Conservation (phyloP, 106 monocot species). For the Dendrobium huoshanense region DNA sequence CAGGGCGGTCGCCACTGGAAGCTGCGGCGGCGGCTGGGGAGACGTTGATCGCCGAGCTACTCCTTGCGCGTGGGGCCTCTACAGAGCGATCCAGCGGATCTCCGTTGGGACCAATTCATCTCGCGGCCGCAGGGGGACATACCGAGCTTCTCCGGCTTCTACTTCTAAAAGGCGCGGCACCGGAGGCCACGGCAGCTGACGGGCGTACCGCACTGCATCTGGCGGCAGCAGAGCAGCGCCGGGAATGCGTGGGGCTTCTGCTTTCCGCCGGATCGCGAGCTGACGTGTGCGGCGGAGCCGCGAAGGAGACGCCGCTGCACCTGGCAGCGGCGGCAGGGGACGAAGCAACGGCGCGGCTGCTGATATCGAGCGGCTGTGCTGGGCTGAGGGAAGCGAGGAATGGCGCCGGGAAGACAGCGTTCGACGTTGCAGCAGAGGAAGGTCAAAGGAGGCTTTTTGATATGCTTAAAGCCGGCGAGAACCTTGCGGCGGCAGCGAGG, state of each 20-base stretch:
- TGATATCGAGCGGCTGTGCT: constrained; percentile 13
- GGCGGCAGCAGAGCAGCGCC: constrained; percentile 23
- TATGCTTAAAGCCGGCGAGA: constrained; percentile 21
- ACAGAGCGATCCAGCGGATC: constrained; percentile 18
- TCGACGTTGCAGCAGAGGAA: constrained; percentile 29
- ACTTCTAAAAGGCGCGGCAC: constrained; percentile 27
- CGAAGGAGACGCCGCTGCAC: constrained; percentile 32
- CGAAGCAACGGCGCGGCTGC: constrained; percentile 23
- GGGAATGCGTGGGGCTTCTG: constrained; percentile 30
- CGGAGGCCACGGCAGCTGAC: constrained; percentile 20
- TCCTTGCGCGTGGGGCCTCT: constrained; percentile 34
- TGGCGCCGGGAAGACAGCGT: constrained; percentile 25
- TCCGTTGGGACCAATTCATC: constrained; percentile 29
- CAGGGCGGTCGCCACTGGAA: constrained; percentile 38
- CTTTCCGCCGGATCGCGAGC: constrained; percentile 23
- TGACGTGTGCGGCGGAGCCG: constrained; percentile 24
- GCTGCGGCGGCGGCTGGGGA: constrained; percentile 39
- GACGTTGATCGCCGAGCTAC: constrained; percentile 36
- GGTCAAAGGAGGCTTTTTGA: constrained; percentile 25
- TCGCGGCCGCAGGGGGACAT: constrained; percentile 33
- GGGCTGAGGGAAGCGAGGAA: constrained; percentile 22
- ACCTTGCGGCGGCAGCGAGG: constrained; percentile 26
- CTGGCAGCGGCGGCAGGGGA: constrained; percentile 30
- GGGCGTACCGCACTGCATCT: constrained; percentile 42
- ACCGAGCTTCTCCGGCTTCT: constrained; percentile 35